Conservation (phyloP, 345 rosid species). For the Salix brachista region DNA sequence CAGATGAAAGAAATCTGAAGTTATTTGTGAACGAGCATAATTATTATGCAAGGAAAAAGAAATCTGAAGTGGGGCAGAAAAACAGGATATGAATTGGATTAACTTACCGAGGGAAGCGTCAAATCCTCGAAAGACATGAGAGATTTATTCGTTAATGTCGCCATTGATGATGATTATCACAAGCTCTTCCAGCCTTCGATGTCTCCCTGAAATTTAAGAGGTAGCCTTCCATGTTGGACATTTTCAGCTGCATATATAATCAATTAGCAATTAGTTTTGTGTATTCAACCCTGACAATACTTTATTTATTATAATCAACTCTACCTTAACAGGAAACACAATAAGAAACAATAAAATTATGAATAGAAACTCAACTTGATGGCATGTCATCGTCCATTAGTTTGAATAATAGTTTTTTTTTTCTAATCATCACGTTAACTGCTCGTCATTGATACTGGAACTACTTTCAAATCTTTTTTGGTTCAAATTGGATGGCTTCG, state of each 20-base stretch:
- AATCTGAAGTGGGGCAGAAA: neutral
- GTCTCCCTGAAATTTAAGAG: neutral
- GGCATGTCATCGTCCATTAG: slow-evolving; percentile 10
- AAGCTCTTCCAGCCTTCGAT: neutral
- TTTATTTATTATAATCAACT: neutral
- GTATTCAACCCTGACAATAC: neutral
- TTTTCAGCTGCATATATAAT: neutral
- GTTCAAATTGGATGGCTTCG: neutral
- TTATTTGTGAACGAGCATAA: no score
- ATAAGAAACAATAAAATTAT: neutral
- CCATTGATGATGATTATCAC: slow-evolving; percentile 14
- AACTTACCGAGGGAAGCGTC: slow-evolving; percentile 36
- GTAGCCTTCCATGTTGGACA: neutral
- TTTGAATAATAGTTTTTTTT: neutral
- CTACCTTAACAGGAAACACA: neutral
- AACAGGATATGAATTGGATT: neutral
- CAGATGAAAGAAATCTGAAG: neutral
- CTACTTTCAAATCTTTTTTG: neutral
- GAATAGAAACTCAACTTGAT: slow-evolving; percentile 9
- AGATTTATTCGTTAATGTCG: slow-evolving; percentile 14
- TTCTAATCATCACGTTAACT: neutral
- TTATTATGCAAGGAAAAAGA: neutral
- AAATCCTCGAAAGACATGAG: slow-evolving; percentile 41
- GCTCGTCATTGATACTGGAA: slow-evolving; percentile 1
- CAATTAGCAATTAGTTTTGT: no score